Percentiles rank a stretch among this genome's conserved stretches.
Conservation (phyloP, 495 filamentous ascomycete genomes). For the Apiosordaria backusii region DNA sequence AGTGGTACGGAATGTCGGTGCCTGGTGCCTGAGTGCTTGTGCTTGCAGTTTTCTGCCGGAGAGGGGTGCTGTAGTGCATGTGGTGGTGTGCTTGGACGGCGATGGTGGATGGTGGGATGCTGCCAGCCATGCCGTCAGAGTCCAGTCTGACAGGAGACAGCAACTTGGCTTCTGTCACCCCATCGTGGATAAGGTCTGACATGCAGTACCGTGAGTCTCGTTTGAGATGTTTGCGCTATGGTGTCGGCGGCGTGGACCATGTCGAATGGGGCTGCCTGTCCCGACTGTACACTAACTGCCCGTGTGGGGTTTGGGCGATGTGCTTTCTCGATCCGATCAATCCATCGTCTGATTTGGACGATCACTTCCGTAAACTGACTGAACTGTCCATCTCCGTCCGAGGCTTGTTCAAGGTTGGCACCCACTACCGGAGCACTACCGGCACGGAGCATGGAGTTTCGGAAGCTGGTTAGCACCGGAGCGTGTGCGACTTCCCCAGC, state of each 20-base stretch:
- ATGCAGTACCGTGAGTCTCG: background rate
- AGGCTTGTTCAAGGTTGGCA: no score
- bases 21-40: conserved; percentile 4
- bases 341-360: background rate
- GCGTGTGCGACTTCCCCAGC: background rate
- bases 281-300: no score
- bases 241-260: no score
- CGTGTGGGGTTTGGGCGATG: background rate
- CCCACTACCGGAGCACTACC: no score
- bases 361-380: background rate
- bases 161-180: background rate
- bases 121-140: no score
- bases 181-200: background rate
- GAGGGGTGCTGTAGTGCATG: background rate
- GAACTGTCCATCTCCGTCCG: no score
- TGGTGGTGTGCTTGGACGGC: background rate
- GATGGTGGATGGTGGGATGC: no score
- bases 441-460: background rate
- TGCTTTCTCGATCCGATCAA: background rate
- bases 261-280: no score
- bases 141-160: no score
- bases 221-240: no score
- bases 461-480: background rate
- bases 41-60: conserved; percentile 2
- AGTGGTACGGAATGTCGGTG: background rate